These are phyloP conservation scores for Ceratocystis albifundus DNA, from an alignment of 2,329 filamentous ascomycete species.

Conservation along the genomic window DNA sequence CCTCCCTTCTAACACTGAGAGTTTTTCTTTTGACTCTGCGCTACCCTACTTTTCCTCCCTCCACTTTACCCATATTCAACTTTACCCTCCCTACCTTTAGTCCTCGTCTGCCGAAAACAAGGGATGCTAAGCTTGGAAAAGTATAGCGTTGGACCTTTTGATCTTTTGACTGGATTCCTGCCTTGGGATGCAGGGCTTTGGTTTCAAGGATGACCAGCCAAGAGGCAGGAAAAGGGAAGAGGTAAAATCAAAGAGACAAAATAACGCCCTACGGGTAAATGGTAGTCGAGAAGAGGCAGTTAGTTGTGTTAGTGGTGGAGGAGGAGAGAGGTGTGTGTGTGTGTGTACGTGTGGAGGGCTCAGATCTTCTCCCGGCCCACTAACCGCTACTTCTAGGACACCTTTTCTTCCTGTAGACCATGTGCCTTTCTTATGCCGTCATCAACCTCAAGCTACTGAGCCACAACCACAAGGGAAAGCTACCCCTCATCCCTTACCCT, in stretches of 20 bases:
- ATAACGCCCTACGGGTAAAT: neutral
- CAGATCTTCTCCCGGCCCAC: no score
- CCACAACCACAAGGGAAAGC: no score
- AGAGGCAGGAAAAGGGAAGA: neutral
- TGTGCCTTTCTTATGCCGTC: no score
- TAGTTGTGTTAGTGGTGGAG: no score
- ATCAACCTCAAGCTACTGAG: no score
- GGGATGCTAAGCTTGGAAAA: neutral
- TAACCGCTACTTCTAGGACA: no score
- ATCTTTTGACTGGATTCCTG: constrained; percentile 10
- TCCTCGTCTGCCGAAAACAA: neutral
- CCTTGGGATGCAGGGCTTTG: constrained; percentile 8
- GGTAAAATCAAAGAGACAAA: neutral
- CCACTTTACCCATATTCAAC: neutral
- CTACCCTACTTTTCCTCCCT: neutral
- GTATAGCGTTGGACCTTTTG: constrained; percentile 9
- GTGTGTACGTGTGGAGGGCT: no score
- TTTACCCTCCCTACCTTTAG: constrained; percentile 1
- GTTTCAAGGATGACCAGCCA: neutral
- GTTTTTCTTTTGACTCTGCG: neutral
- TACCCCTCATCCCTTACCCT: no score
- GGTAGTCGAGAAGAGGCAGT: no score
- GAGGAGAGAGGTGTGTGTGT: no score
- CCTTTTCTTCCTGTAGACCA: no score
- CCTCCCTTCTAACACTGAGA: neutral